These are phyloP conservation scores for Juncus inflexus DNA, from an alignment of 176 grass and related monocot species.

Conservation along the genomic window DNA sequence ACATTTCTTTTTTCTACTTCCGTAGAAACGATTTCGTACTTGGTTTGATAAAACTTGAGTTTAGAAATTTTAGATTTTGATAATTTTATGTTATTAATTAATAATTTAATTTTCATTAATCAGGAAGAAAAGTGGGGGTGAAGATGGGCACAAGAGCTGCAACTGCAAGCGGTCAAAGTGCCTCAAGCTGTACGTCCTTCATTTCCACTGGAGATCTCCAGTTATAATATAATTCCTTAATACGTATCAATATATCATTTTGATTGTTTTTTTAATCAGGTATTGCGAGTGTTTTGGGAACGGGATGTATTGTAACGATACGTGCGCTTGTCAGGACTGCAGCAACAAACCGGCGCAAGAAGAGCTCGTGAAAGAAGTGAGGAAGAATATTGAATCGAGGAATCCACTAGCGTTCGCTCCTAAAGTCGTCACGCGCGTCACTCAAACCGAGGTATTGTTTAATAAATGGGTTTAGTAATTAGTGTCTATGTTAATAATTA, in stretches of 20 bases:
- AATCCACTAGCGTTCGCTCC: conserved; percentile 41
- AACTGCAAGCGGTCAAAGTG: conserved; percentile 41
- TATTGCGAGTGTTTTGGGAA: conserved; percentile 42
- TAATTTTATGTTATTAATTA: background rate
- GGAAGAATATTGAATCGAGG: conserved; percentile 35
- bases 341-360: background rate
- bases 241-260: conserved; percentile 2
- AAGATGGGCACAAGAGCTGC: conserved; percentile 34
- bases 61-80: background rate
- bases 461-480: too few species aligned
- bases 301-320: conserved; percentile 30
- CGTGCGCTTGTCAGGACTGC: conserved; percentile 31
- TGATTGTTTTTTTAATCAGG: conserved; percentile 16
- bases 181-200: conserved; percentile 32
- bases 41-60: too few species aligned
- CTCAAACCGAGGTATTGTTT: conserved; percentile 16
- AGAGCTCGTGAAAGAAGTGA: conserved; percentile 25
- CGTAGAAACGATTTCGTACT: too few species aligned
- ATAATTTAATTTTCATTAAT: background rate
- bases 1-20: too few species aligned
- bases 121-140: conserved; percentile 28
- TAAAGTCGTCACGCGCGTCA: conserved; percentile 25
- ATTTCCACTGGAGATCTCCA: background rate
- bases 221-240: background rate
- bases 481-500: too few species aligned